Conservation (phyloP, 208 protist species). For the Perkinsela sp. region DNA sequence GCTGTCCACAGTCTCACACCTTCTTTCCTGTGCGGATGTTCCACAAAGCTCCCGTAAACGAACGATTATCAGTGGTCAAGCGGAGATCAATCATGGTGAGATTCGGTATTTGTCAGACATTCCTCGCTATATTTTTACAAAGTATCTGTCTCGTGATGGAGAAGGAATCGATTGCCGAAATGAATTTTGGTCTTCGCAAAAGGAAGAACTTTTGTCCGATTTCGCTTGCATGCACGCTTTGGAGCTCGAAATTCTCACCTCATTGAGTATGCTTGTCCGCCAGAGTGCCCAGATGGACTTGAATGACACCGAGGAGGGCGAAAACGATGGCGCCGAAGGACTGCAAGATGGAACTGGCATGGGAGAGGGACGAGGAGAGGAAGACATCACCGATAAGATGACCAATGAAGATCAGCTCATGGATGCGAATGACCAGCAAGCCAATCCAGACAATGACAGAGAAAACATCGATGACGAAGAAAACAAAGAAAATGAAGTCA, state of each 20-base stretch:
- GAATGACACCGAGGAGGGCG: slow-evolving; percentile 15
- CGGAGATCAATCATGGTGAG: too few relatives aligned
- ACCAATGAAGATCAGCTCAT: slow-evolving; percentile 83
- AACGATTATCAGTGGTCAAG: too few relatives aligned
- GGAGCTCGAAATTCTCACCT: neutral
- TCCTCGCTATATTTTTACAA: too few relatives aligned
- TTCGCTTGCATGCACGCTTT: neutral
- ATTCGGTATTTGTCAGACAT: too few relatives aligned
- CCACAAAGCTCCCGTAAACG: too few relatives aligned
- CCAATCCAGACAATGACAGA: slow-evolving; percentile 35
- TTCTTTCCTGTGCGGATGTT: too few relatives aligned
- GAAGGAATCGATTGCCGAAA: too few relatives aligned
- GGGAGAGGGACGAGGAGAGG: slow-evolving; percentile 90
- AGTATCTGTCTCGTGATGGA: too few relatives aligned
- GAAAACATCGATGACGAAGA: slow-evolving; percentile 9
- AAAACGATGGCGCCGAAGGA: slow-evolving; percentile 19
- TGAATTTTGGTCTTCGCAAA: neutral
- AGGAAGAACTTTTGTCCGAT: neutral
- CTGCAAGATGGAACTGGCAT: slow-evolving; percentile 81
- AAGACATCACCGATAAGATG: slow-evolving; percentile 90
- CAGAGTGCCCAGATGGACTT: slow-evolving; percentile 12
- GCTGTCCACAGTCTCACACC: too few relatives aligned
- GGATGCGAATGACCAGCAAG: slow-evolving; percentile 63
- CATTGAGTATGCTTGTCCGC: neutral
- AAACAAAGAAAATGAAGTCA: slow-evolving; percentile 43